Base-by-base conservation (phyloP, 2,329 filamentous ascomycete species). In the Pestalotiopsis sp. region DNA sequence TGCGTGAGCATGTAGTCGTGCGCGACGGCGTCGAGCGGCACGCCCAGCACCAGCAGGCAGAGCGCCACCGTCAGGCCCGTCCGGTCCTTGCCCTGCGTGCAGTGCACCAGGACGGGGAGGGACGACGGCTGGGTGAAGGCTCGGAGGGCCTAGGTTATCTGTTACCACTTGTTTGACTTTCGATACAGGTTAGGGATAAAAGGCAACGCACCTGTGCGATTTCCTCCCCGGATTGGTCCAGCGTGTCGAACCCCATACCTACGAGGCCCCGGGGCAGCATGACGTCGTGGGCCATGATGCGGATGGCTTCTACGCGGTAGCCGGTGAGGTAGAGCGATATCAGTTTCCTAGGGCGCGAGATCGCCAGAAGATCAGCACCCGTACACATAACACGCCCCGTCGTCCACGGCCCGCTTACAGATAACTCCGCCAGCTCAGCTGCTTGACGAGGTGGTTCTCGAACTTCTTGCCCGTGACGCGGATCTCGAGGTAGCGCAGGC, bases 51-150 rank as follows among this genome's bases (percentile, higher is more conserved):
- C 74, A 95, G 84, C 23, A 97, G 81, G 0, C 92, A 79, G 3
- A 97, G 82, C 56, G 92, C 82, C 4, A 93, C 83, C 12, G 93
- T 83, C 13, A 97, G 82, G 0, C 94, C 94, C 1, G 90, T 94
- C 2, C 94, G 88, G 76, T 97, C 94, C 77, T 97, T 97, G 68
- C 94, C 94, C 75, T 97, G 93, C 0, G 94, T 96, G 79, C 94
- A 97, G 79, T 97, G 93, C 2, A 96, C 82, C 7, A 97, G 77
- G 1, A 90, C 79, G 0, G 94, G 93, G 71, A 90, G 89, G 17
- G 84, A 84, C 0, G 78, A 73, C 2, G 82, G 77, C 1, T 84
- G 77, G 11, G 84, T 80, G 27, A 89, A 78, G 6, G 87, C 78
- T 7, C 82, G 79, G 49, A 90, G 86, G 36, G 86, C 80, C 74